These are phyloP conservation scores for Berberis vulgaris DNA, from an alignment of 164 flowering plant genomes.

Conservation along the genomic window DNA sequence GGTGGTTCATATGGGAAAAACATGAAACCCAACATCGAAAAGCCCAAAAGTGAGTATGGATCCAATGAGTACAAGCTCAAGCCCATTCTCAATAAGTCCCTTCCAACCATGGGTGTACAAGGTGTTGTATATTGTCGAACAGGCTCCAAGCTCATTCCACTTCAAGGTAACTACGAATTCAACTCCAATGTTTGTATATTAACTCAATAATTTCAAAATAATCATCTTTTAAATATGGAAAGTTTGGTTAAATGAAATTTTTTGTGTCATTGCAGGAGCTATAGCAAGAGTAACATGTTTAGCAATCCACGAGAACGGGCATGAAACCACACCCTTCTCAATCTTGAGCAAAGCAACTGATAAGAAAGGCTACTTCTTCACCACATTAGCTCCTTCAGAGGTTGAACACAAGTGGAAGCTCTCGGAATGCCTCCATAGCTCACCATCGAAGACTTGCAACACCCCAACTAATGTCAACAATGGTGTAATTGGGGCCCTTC, in stretches of 20 bases:
- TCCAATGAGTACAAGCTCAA: background rate
- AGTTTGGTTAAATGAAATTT: background rate
- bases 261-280: conserved; percentile 21
- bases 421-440: conserved; percentile 29
- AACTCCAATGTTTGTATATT: too few species aligned
- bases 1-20: background rate
- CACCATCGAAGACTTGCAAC: conserved; percentile 26
- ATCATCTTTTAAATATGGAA: background rate
- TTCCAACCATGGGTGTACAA: conserved; percentile 16
- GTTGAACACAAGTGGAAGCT: conserved; percentile 12
- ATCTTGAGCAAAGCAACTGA: conserved; percentile 26
- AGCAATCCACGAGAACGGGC: conserved; percentile 19
- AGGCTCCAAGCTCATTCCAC: conserved; percentile 18
- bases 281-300: conserved; percentile 34
- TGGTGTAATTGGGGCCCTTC: conserved; percentile 28
- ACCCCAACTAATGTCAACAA: conserved; percentile 27
- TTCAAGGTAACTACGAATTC: conserved; percentile 25
- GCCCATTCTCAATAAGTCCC: too few species aligned
- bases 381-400: conserved; percentile 18
- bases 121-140: conserved; percentile 31
- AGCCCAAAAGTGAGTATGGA: background rate
- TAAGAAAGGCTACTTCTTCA: conserved; percentile 33
- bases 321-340: conserved; percentile 20
- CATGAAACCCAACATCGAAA: background rate
- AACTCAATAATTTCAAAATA: background rate